These are phyloP conservation scores for Mucor mucedo DNA, from an alignment of 371 early-diverging fungal genomes.

Conservation along the genomic window DNA sequence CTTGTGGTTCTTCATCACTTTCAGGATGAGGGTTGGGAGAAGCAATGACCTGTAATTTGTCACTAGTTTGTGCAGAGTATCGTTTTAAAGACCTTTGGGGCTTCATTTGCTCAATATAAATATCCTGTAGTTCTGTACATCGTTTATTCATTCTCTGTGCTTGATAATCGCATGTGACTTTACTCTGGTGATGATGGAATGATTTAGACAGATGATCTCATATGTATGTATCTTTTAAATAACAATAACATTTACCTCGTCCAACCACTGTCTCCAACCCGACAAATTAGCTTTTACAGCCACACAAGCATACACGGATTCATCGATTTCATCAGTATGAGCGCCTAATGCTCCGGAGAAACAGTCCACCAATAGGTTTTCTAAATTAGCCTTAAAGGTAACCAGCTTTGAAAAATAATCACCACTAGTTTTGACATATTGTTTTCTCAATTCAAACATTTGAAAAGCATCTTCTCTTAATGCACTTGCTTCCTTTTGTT, in stretches of 20 bases:
- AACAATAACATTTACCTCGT: slow-evolving; percentile 1
- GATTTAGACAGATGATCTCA: too few species aligned
- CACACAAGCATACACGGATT: slow-evolving; percentile 29
- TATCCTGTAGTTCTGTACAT: slow-evolving; percentile 33
- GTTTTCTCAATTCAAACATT: slow-evolving; percentile 67
- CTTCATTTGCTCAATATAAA: slow-evolving; percentile 36
- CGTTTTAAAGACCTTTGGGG: slow-evolving; percentile 41
- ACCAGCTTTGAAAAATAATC: slow-evolving; percentile 40
- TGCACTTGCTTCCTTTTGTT: slow-evolving; percentile 72
- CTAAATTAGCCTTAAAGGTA: slow-evolving; percentile 41
- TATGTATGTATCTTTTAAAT: neutral
- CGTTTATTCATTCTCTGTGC: slow-evolving; percentile 34
- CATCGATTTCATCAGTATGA: slow-evolving; percentile 43
- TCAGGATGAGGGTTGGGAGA: neutral
- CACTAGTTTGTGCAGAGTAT: slow-evolving; percentile 22
- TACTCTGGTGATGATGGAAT: slow-evolving; percentile 27
- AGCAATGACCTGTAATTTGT: neutral
- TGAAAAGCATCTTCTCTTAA: slow-evolving; percentile 75
- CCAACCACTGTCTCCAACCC: slow-evolving; percentile 50
- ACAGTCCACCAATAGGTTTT: slow-evolving; percentile 39
- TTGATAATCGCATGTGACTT: slow-evolving; percentile 41
- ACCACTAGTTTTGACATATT: slow-evolving; percentile 53
- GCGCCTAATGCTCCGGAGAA: slow-evolving; percentile 43
- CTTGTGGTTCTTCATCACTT: neutral
- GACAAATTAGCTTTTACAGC: slow-evolving; percentile 31